Evolutionary conservation across 352 stramenopile species (phyloP).

Genomic region (Blastocystis hominis): DNA sequence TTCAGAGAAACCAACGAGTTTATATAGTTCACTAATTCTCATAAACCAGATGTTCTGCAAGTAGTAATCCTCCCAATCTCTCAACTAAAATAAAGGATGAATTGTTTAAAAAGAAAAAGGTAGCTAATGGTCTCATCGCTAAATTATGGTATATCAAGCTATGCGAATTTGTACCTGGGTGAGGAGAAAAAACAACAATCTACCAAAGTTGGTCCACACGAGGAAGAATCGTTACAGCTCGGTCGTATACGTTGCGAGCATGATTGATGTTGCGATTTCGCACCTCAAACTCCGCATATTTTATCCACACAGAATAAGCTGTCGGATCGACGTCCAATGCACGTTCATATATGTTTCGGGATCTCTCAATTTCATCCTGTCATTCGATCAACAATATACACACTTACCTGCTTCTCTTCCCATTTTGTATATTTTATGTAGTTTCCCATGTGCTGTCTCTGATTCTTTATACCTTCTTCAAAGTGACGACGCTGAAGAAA

Average conservation of each 20-base stretch:
- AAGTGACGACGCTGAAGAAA: constrained; percentile 82
- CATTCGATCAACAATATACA: neutral
- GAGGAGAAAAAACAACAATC: neutral
- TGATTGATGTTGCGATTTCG: constrained; percentile 97
- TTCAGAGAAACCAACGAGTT: too few species aligned
- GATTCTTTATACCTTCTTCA: constrained; percentile 87
- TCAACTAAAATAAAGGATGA: too few species aligned
- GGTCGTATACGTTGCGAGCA: constrained; percentile 84
- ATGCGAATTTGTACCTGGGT: constrained; percentile 89
- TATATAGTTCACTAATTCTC: too few species aligned
- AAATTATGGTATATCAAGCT: too few species aligned
- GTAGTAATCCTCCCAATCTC: too few species aligned
- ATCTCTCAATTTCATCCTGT: constrained; percentile 90
- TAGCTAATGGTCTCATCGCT: too few species aligned
- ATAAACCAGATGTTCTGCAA: too few species aligned
- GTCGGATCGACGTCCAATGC: constrained; percentile 92
- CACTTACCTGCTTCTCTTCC: constrained; percentile 76
- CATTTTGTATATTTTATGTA: constrained; percentile 97
- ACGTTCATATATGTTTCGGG: constrained; percentile 89
- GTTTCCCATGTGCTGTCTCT: constrained; percentile 84
- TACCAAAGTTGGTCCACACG: constrained; percentile 89
- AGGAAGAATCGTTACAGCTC: constrained; percentile 83
- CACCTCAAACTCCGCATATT: constrained; percentile 98
- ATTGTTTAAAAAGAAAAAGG: too few species aligned
- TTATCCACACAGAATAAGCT: constrained; percentile 84